These are phyloP conservation scores for Thyridium curvatum DNA, from an alignment of 2,329 filamentous ascomycete species.

Conservation along the genomic window DNA sequence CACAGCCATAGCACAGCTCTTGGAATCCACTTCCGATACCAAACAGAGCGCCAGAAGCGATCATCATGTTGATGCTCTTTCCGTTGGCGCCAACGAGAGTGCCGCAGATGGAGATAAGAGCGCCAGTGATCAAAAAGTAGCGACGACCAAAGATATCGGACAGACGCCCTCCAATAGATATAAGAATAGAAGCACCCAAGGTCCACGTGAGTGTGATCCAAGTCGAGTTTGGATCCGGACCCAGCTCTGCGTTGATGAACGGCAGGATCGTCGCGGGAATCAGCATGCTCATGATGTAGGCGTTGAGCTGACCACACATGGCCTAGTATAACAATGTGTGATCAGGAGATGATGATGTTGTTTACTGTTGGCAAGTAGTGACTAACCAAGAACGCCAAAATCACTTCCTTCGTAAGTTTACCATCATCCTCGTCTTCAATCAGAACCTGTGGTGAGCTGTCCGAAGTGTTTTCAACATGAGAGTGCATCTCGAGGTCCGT, in stretches of 20 bases:
- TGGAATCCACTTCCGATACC: conserved; percentile 31
- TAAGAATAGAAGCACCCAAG: conserved; percentile 23
- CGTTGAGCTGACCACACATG: conserved; percentile 16
- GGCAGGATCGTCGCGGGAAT: conserved; percentile 24
- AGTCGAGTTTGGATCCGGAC: conserved; percentile 22
- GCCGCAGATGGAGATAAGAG: conserved; percentile 43
- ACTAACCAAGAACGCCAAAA: conserved; percentile 12
- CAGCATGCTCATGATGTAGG: conserved; percentile 26
- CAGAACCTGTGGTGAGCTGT: neutral
- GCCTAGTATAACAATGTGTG: conserved; percentile 3
- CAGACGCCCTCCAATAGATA: conserved; percentile 20
- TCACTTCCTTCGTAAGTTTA: conserved; percentile 11
- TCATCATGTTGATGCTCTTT: conserved; percentile 30
- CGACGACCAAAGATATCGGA: conserved; percentile 47
- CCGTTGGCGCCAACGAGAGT: conserved; percentile 34
- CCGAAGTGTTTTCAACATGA: conserved; percentile 6
- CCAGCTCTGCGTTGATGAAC: conserved; percentile 25
- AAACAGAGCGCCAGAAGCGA: conserved; percentile 29
- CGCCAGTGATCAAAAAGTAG: conserved; percentile 28
- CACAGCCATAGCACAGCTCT: conserved; percentile 23
- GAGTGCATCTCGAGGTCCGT: conserved; percentile 1
- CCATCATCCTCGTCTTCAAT: conserved; percentile 5
- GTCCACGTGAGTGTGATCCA: conserved; percentile 27
- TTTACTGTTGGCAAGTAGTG: neutral
- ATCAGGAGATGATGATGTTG: no score